Base-by-base conservation (phyloP, 495 filamentous ascomycete species). In the Xeromyces bisporus region DNA sequence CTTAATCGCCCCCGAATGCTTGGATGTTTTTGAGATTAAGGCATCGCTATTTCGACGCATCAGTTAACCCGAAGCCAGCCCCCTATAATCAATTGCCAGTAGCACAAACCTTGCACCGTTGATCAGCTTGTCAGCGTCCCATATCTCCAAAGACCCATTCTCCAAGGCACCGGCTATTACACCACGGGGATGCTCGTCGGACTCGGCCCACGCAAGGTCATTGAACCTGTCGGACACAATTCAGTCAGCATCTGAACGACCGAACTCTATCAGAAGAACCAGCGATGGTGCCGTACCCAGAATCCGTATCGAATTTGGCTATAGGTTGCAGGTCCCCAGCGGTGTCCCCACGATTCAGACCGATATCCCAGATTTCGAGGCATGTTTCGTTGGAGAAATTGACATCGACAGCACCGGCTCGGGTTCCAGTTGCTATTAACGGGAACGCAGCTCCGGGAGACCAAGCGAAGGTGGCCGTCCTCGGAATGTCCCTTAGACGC, bases 331-430 rank as follows among this genome's bases (percentile, higher is more conserved):
- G 69, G 62, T 97, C 89, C 32, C 76, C 68, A 27, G 73, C 74
- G 43, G 74, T 73, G 36, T 79, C 70, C 26, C 64, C 53, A 51
- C 71, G 73, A 51, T 82, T 77, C 44, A 94, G 59, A 45, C 66
- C 73, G 36, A 96, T 59, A 62, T 96, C 84, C 89, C 89, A 99
- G 26, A 99, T 66, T 63, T 99, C 89, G 24, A 99, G 66, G 56
- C 85, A 82, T 34, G 84, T 93, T 52, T 94, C 85, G 56, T 89
- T 85, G 3, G 89, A 96, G 62, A 99, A 96, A 51, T 94, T 86
- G 43, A 80, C 85, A 56, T 89, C 83, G 11, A 96, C 85, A 38
- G 89, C 89, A 32, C 89, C 89, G 33, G 87, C 85, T 45, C 81
- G 71, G 15, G 89, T 96, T 44, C 89, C 89, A n/a, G 89, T 96